A percentile compares a stretch with the other conserved stretches of the same genome.
Evolutionary conservation across 352 stramenopile species (phyloP).

Genomic region (Globisporangium echinulatum): DNA sequence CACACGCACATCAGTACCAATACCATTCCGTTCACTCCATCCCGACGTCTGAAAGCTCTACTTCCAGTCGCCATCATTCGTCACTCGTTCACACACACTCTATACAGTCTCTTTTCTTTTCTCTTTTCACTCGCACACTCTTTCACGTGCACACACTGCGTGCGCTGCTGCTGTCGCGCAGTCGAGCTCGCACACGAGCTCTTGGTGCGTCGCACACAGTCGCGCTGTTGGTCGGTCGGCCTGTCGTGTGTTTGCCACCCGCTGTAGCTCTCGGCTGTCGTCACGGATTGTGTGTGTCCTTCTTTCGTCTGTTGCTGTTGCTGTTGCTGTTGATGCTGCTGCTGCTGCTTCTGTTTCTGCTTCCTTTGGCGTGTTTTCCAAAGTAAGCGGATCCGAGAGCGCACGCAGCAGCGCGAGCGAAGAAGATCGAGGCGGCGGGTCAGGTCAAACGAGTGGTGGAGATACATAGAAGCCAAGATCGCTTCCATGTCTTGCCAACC

Average conservation of each 20-base stretch:
- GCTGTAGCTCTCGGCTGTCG: background rate
- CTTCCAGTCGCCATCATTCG: conserved; percentile 3
- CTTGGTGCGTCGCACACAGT: background rate
- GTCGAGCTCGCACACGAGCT: conserved; percentile 1
- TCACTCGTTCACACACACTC: conserved; percentile 5
- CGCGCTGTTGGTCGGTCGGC: background rate
- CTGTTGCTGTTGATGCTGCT: background rate
- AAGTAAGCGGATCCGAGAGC: background rate
- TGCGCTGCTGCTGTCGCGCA: background rate
- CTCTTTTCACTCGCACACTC: conserved; percentile 3
- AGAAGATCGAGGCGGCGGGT: background rate
- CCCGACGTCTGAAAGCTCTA: background rate
- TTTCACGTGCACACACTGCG: background rate
- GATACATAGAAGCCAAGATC: background rate
- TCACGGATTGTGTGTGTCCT: background rate
- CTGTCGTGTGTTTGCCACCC: background rate
- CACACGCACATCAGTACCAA: conserved; percentile 8
- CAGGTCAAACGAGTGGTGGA: background rate
- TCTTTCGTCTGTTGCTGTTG: background rate
- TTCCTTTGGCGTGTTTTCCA: background rate
- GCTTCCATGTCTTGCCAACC: no score
- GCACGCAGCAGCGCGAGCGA: background rate
- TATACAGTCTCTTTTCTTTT: conserved; percentile 1
- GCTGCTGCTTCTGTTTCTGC: background rate
- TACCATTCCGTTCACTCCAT: conserved; percentile 6